These are phyloP conservation scores for Nicotiana tomentosiformis DNA, from an alignment of 257 asterid genomes.

Conservation along the genomic window DNA sequence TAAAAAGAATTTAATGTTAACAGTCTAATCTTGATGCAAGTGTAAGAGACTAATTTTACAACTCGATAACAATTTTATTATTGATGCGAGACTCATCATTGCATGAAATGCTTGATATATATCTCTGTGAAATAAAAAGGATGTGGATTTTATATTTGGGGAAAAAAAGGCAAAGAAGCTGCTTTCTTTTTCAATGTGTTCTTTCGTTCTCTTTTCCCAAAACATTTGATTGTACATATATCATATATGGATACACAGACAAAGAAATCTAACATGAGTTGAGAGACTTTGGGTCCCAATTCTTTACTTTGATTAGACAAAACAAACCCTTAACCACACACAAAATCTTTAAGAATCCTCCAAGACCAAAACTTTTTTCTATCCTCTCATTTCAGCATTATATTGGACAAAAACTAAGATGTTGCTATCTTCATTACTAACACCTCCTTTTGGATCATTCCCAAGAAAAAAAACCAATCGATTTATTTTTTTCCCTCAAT, in stretches of 20 bases:
- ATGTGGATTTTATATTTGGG: neutral
- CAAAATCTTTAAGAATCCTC: conserved; percentile 10
- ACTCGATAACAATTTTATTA: no score
- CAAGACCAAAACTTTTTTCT: neutral
- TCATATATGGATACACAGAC: conserved; percentile 11
- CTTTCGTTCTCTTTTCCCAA: neutral
- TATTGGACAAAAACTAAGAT: neutral
- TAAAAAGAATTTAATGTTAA: no score
- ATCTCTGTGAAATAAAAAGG: neutral
- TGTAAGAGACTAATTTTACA: no score
- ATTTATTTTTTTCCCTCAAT: neutral
- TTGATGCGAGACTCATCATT: no score
- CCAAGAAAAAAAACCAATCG: neutral
- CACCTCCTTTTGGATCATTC: neutral
- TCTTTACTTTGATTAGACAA: conserved; percentile 20
- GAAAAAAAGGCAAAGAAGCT: neutral
- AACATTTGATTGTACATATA: neutral
- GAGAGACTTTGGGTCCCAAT: conserved; percentile 6
- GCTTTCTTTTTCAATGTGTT: neutral
- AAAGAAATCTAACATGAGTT: conserved; percentile 19
- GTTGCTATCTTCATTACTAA: neutral
- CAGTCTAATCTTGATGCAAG: no score
- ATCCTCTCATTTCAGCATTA: neutral
- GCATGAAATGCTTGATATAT: neutral
- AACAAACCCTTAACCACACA: conserved; percentile 9